Evolutionary conservation across 179 eudicot genomes (phyloP).

Genomic region (Beta corolliflora): DNA sequence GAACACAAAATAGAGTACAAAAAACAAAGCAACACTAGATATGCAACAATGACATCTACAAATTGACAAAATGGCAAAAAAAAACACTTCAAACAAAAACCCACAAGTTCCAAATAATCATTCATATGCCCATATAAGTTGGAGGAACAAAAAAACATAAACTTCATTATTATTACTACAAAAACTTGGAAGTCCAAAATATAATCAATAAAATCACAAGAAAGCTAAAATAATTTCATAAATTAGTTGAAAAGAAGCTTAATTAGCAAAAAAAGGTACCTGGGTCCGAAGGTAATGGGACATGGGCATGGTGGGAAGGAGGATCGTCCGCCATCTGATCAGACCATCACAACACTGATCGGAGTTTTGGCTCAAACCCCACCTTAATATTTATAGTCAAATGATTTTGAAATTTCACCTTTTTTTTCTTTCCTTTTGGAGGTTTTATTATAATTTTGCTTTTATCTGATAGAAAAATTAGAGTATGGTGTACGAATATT

Average conservation of each 20-base stretch:
- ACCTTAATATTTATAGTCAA: slow-evolving; percentile 27
- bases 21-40: background rate
- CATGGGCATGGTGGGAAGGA: slow-evolving; percentile 50
- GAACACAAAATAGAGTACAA: background rate
- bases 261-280: slow-evolving; percentile 29
- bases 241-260: background rate
- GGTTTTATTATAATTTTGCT: background rate
- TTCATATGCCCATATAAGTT: slow-evolving; percentile 12
- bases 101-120: slow-evolving; percentile 14
- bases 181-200: background rate
- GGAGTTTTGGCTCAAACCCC: slow-evolving; percentile 28
- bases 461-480: background rate
- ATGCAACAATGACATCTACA: slow-evolving; percentile 18
- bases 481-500: slow-evolving; percentile 5
- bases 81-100: slow-evolving; percentile 24
- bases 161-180: background rate
- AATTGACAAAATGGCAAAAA: slow-evolving; percentile 19
- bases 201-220: background rate
- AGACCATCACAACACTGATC: slow-evolving; percentile 43
- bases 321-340: slow-evolving; percentile 56
- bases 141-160: slow-evolving; percentile 2
- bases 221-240: background rate
- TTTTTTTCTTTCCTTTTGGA: background rate
- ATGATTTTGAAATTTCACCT: slow-evolving; percentile 22
- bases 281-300: slow-evolving; percentile 61